phyloP scores from a whole-genome alignment of 306 rosid species.

The Cyclanthera cordifolia region DNA sequence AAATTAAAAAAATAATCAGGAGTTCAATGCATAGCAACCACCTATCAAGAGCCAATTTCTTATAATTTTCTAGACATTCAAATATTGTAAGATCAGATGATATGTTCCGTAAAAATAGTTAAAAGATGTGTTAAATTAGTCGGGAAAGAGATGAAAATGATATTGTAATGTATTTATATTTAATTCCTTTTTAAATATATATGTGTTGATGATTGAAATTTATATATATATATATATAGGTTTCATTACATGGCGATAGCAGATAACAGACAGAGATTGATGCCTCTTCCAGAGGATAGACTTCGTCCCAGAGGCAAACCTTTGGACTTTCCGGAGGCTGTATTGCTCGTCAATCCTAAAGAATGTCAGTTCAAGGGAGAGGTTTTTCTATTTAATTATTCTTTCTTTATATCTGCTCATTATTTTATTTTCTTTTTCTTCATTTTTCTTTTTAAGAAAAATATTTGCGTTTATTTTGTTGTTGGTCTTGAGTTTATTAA shows the following conservation, averaged over 20 bases:
- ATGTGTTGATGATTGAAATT: not conserved
- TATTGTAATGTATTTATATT: not conserved
- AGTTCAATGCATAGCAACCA: too few relatives aligned
- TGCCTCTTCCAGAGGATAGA: slow-evolving; percentile 40
- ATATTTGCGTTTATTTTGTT: too few relatives aligned
- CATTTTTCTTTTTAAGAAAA: too few relatives aligned
- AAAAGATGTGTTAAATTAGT: too few relatives aligned
- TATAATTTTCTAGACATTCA: too few relatives aligned
- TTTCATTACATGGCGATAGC: slow-evolving; percentile 37
- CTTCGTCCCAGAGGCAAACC: slow-evolving; percentile 30
- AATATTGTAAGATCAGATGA: too few relatives aligned
- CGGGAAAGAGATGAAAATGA: too few relatives aligned
- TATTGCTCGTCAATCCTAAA: slow-evolving; percentile 26
- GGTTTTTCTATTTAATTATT: slow-evolving; percentile 11
- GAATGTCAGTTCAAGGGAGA: slow-evolving; percentile 32
- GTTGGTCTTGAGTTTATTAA: too few relatives aligned
- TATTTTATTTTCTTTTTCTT: too few relatives aligned
- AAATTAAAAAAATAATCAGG: too few relatives aligned
- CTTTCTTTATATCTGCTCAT: not conserved
- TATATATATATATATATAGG: slow-evolving; percentile 23
- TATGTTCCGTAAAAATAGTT: too few relatives aligned
- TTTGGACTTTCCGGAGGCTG: slow-evolving; percentile 40
- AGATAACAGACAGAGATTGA: slow-evolving; percentile 29
- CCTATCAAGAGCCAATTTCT: too few relatives aligned
- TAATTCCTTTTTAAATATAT: not conserved